Evolutionary conservation across 495 filamentous ascomycete genomes (phyloP), one percentile per base, ranked within the genome.

Genomic region (Hypomontagnella submonticulosa): DNA sequence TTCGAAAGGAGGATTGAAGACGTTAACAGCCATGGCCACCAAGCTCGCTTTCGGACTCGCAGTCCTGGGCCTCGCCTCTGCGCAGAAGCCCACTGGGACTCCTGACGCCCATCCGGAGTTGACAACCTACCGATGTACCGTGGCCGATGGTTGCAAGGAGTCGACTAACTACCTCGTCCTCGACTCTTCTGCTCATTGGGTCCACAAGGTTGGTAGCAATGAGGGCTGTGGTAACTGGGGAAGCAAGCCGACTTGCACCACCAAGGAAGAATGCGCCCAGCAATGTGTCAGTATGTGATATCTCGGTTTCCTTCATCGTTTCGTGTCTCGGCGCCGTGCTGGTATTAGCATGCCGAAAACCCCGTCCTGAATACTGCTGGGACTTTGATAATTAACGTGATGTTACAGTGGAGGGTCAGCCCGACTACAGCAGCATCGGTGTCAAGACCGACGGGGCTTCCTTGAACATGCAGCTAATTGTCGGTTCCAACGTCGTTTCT

Each of bases 81-180:
- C 71, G 19, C 71, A 73, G 50, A 71, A 63, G 40, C 68, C 71
- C 11, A 62, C 63, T 3, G 46, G 15, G 43, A 75, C 74, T 12
- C 68, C 80, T 1, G 84, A 88, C 69, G 77, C 74, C 30, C 83
- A 86, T 48, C 85, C 85, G 11, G 62, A 71, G 53, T 60, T 88
- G 32, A 73, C 65, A 2, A 82, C 82, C 8, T 81, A 80, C 60
- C 61, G 75, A 32, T 88, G 85, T 75, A 83, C 79, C 6, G 73
- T 68, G 4, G 65, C 66, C 16, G 76, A 75, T 27, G 80, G 82
- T 9, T 87, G 84, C 68, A 76, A 71, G 36, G 75, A 69, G 36
- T 61, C 77, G 48, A 71, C 74, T n/a, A 81, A 78, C 44, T 74
- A 72, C 18, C 69, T 87, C 30, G 83, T 85, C 8, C 67, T 83